Base-by-base conservation (phyloP, 1,284 basidiomycete species). In the Acaromyces ingoldii region DNA sequence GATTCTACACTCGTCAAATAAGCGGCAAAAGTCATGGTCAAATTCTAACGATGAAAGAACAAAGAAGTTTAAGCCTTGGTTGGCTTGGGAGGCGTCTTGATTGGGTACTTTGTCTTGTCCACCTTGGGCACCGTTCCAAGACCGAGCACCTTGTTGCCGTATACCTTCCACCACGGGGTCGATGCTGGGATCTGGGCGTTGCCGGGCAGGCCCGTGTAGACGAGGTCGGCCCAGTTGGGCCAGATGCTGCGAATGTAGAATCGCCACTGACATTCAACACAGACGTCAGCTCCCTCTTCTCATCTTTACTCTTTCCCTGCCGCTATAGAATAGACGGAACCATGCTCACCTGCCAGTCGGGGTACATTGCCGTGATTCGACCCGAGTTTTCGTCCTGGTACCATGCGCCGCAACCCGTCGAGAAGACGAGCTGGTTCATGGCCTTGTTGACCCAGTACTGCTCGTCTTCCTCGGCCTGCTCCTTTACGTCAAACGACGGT, bases 311-410 rank as follows among this genome's bases (percentile, higher is more conserved):
- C n/a, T n/a, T n/a, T n/a, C n/a, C n/a, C n/a, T n/a, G n/a, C n/a
- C n/a, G n/a, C n/a, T n/a, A n/a, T n/a, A n/a, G n/a, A n/a, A n/a
- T n/a, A n/a, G n/a, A n/a, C n/a, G n/a, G n/a, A n/a, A 13, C 15
- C 25, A 13, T 13, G 15, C 58, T n/a, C n/a, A n/a, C n/a, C n/a
- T 74, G 71, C 62, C 63, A 72, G 50, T 68, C 68, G 13, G 70
- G 70, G 46, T 72, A 60, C 43, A 74, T 55, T 25, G 63, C 63
- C 2, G 68, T 64, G 2, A 72, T 61, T 13, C 68, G 43, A 1
- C 66, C 68, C 10, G 55, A 55, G 25, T 51, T 58, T 6, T 52
- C 19, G 46, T 74, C 68, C 36, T 65, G 57, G 57, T 74, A 74
- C 71, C 71, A 74, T 21, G 53, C 51, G 39, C 67, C 65, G 47